A percentile compares a stretch with the other conserved stretches of the same genome.
Evolutionary conservation across 352 stramenopile species (phyloP).

Genomic region (Pythium apleroticum): DNA sequence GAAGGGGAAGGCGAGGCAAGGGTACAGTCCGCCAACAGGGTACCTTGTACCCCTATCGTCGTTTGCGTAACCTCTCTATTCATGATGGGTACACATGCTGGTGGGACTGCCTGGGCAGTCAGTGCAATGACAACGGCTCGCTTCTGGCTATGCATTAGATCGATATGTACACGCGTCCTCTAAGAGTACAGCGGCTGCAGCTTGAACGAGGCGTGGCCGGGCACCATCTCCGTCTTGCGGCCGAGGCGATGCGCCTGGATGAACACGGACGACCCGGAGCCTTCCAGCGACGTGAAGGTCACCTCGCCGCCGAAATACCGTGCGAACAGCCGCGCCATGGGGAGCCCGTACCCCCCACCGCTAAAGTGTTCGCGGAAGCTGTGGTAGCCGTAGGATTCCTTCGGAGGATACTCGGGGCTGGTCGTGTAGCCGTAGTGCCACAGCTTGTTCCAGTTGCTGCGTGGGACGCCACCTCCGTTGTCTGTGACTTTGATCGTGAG

Average conservation of each 20-base stretch:
- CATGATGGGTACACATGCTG: background rate
- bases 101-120: too few species aligned
- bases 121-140: too few species aligned
- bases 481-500: constrained; percentile 98
- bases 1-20: background rate
- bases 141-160: background rate
- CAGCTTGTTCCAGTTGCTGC: constrained; percentile 96
- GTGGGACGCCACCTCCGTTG: constrained; percentile 96
- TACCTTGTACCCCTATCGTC: background rate
- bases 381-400: constrained; percentile 65
- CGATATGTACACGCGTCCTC: background rate
- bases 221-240: constrained; percentile 72
- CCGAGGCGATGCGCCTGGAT: constrained; percentile 79
- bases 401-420: constrained; percentile 61
- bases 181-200: constrained; percentile 31
- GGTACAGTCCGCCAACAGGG: constrained; percentile 3
- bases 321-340: constrained; percentile 91
- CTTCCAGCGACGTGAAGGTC: constrained; percentile 98
- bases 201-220: constrained; percentile 47
- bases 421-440: constrained; percentile 99
- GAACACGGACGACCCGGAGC: constrained; percentile 95
- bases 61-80: too few species aligned
- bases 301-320: constrained; percentile 99
- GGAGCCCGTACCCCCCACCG: constrained; percentile 95
- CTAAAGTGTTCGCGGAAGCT: constrained; percentile 89